Percentiles rank a stretch among this genome's conserved stretches.
These are phyloP conservation scores for Achaetomiella virescens DNA, from an alignment of 495 filamentous ascomycete species.

Conservation along the genomic window DNA sequence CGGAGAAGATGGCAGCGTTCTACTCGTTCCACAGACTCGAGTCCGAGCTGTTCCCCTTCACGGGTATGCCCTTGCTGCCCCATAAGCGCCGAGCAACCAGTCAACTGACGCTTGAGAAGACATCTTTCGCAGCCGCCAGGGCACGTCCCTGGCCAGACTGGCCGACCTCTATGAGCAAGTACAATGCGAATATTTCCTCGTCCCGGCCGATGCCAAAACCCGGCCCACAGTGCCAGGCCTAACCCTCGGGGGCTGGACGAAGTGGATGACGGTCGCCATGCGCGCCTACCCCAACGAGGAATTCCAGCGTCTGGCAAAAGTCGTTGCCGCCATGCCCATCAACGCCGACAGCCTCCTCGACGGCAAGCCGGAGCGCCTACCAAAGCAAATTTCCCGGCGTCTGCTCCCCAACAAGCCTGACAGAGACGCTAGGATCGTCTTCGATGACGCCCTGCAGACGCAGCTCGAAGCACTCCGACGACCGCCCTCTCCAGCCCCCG, in stretches of 20 bases:
- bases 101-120: background rate
- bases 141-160: slow-evolving; percentile 37
- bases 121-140: slow-evolving; percentile 19
- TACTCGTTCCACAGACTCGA: slow-evolving; percentile 60
- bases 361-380: slow-evolving; percentile 66
- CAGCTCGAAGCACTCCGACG: slow-evolving; percentile 22
- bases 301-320: slow-evolving; percentile 63
- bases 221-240: slow-evolving; percentile 68
- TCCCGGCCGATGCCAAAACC: slow-evolving; percentile 55
- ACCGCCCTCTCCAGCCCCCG: background rate
- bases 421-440: slow-evolving; percentile 19
- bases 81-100: background rate
- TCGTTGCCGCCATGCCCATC: slow-evolving; percentile 69
- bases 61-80: slow-evolving; percentile 22
- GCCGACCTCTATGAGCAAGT: slow-evolving; percentile 67
- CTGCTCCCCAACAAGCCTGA: slow-evolving; percentile 54
- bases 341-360: slow-evolving; percentile 51
- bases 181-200: slow-evolving; percentile 72
- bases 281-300: slow-evolving; percentile 74
- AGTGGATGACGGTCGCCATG: slow-evolving; percentile 70
- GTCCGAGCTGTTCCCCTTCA: slow-evolving; percentile 47
- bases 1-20: slow-evolving; percentile 72
- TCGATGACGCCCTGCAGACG: slow-evolving; percentile 24
- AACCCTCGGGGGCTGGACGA: slow-evolving; percentile 72
- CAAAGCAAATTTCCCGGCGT: slow-evolving; percentile 68